phyloP scores from a whole-genome alignment of 2,329 filamentous ascomycete species.

The Fonsecaea nubica region DNA sequence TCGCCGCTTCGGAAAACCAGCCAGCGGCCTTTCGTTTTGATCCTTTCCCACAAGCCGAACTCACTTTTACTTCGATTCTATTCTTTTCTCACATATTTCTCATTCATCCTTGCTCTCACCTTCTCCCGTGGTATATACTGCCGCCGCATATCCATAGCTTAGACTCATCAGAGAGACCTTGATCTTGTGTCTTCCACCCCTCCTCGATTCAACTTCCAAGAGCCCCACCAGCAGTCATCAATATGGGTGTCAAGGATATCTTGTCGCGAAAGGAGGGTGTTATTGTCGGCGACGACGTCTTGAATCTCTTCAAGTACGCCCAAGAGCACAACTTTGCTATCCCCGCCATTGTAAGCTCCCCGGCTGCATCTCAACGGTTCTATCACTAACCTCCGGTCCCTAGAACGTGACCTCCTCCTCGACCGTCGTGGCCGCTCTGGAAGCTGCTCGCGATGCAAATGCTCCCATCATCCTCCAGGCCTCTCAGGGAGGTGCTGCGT shows the following conservation, averaged over 20 bases:
- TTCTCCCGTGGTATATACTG: conserved; percentile 4
- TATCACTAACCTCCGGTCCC: conserved; percentile 18
- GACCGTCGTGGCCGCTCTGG: conserved; percentile 82
- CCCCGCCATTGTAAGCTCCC: conserved; percentile 70
- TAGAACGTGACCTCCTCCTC: conserved; percentile 93
- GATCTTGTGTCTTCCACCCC: not conserved
- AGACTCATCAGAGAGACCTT: not conserved
- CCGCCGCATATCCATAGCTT: conserved; percentile 7
- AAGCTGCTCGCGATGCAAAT: conserved; percentile 92
- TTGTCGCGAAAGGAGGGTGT: conserved; percentile 70
- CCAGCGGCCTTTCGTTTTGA: conserved; percentile 10
- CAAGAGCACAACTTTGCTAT: conserved; percentile 88
- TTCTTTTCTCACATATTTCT: conserved; percentile 12
- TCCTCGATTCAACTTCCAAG: conserved; percentile 6
- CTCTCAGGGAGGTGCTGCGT: conserved; percentile 91
- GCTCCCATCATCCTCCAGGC: conserved; percentile 91
- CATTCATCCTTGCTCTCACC: not conserved
- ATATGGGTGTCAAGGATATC: conserved; percentile 56
- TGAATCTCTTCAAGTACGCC: conserved; percentile 83
- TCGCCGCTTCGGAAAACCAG: conserved; percentile 7
- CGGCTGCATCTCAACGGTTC: not conserved
- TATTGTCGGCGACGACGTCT: conserved; percentile 71
- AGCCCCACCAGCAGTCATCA: conserved; percentile 24
- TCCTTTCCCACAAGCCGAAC: conserved; percentile 9
- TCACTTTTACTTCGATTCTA: conserved; percentile 11